Evolutionary conservation across 1,139 yeast species (phyloP), one percentile per base, ranked within the genome.

Genomic region (Pichia sp.): DNA sequence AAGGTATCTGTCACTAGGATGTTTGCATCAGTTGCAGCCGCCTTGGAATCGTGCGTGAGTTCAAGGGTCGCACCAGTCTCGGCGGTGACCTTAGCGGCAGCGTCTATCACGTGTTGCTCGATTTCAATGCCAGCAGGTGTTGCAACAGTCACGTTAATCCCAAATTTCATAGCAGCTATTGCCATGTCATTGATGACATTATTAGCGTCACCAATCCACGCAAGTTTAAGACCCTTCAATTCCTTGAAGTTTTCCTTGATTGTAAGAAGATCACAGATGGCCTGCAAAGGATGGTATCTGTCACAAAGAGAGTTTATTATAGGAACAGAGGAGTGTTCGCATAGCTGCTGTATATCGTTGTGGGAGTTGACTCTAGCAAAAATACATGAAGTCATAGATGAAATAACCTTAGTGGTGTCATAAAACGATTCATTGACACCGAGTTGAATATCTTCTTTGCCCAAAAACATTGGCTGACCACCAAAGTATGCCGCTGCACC

Each of bases 201-300:
- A 59, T 91, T 91, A 30, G 97, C 80, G 58, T 91, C 98, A 41
- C 98, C 98, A 20, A 91, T 76, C 98, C 98, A 91, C 2, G 96
- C 77, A 40, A 91, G 65, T 52, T 87, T 88, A 47, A 87, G 69
- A 3, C 83, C 83, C 45, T 73, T 55, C 12, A 72, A 60, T 27
- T 50, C 57, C 3, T 74, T 77, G 55, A 86, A 83, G 5, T 79
- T 61, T 60, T 91, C 96, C 48, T 79, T 77, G 40, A 91, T 83
- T 5, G 97, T 87, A 50, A 86, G 65, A 41, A 91, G 56, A 59
- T 91, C 98, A 38, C 97, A 77, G 46, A 91, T 83, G 4, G 97
- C 96, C 63, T 91, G 98, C 50, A 91, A 67, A 13, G 98, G 98
- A 59, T 91, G 98, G 62, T 74, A 91, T 44, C 68, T 77, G 56